Evolutionary conservation across 1,284 basidiomycete genomes (phyloP), one percentile per base, ranked within the genome.

Genomic region (Coniophora puteana): DNA sequence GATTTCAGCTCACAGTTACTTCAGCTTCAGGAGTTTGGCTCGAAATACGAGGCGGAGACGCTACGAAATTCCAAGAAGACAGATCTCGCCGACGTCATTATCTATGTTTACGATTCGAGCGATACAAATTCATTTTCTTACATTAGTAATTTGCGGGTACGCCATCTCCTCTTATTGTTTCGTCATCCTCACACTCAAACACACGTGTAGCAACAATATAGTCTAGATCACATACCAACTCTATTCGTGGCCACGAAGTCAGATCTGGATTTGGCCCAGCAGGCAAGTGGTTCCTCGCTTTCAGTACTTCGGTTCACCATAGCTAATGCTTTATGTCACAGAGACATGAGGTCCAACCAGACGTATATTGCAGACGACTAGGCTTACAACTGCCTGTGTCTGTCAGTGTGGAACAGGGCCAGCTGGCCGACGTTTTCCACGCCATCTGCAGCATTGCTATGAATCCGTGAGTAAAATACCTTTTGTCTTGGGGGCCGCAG

Each of bases 91-190:
- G 95, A 98, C 65, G 89, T 97, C 36, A 87, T 98, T 49, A 79
- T 96, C 45, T 97, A 94, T 62, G 92, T 98, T 27, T 88, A 98
- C 62, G 95, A 99, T 65, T 96, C 93, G 41, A 93, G 90, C 58
- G 96, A 99, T 62, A 98, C 96, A 20, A 98, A 98, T 64, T 97
- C 93, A 10, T 99, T 99, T 62, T 94, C 91, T 36, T 97, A 99
- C 67, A 93, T 99, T 58, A 95, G 92, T 51, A 97, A 97, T 68
- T 68, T 98, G 56, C 76, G 93, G 60, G 91, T 93, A 59, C 58
- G 87, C 44, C 20, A 21, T 34, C 26, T 59, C 16, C 41, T 43
- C 36, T 24, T 22, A 10, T 32, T 5, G 13, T 17, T 21, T 16
- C 13, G 36, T 23, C 18, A 17, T 41, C 24, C 21, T 26, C 53